Evolutionary conservation across 2,329 filamentous ascomycete genomes (phyloP).

Genomic region (Teratosphaeria viscida): DNA sequence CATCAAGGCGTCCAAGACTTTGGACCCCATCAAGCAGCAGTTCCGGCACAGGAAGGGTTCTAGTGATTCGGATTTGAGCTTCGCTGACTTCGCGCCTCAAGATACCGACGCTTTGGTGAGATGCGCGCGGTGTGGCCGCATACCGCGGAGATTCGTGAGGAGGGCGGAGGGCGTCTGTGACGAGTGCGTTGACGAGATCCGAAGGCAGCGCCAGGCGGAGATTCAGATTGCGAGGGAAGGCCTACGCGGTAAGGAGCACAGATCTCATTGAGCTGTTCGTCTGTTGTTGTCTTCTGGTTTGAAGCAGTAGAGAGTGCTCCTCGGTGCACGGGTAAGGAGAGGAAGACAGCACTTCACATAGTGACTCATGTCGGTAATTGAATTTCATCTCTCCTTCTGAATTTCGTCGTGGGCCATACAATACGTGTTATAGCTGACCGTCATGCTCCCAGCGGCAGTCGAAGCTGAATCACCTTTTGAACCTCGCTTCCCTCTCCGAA

Average conservation of each 20-base stretch:
- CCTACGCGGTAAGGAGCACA: neutral
- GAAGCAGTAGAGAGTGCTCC: neutral
- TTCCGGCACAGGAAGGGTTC: neutral
- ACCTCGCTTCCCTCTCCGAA: neutral
- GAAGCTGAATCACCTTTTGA: neutral
- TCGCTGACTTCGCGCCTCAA: neutral
- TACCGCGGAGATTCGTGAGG: neutral
- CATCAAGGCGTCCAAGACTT: neutral
- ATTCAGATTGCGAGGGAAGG: neutral
- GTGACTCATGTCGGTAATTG: neutral
- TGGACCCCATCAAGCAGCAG: neutral
- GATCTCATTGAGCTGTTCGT: neutral
- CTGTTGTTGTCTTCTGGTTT: neutral
- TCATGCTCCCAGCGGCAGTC: neutral
- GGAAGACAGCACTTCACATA: neutral
- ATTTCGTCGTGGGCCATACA: neutral
- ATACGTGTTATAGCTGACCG: neutral
- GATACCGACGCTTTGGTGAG: neutral
- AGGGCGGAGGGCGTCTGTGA: neutral
- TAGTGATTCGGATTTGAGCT: constrained; percentile 1
- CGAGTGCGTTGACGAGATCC: neutral
- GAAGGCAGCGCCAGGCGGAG: neutral
- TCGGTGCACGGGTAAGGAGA: neutral
- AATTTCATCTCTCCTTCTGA: neutral
- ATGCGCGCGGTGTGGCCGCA: neutral